A percentile compares a stretch with the other conserved stretches of the same genome.
Conservation (phyloP, 1,139 yeast species). For the Blastobotrys aristatus region DNA sequence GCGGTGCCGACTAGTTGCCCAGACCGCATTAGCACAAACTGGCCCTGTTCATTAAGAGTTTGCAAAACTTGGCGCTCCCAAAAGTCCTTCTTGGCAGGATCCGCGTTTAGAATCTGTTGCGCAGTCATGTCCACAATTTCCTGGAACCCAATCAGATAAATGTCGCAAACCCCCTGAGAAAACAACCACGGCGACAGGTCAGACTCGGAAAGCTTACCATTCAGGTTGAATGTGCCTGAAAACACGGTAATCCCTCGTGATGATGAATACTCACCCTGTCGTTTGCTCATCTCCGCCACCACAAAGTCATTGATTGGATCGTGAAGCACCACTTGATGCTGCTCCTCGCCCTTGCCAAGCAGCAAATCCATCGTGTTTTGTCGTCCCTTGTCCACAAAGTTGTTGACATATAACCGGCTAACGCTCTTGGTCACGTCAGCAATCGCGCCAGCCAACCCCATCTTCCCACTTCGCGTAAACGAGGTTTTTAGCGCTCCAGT, state of each 20-base stretch:
- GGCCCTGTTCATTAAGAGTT: slow-evolving; percentile 50
- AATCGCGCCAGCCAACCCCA: slow-evolving; percentile 93
- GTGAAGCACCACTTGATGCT: slow-evolving; percentile 65
- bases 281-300: slow-evolving; percentile 49
- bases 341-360: slow-evolving; percentile 73
- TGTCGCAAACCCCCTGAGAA: slow-evolving; percentile 58
- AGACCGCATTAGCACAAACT: slow-evolving; percentile 68
- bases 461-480: slow-evolving; percentile 88
- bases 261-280: slow-evolving; percentile 56
- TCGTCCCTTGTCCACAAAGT: slow-evolving; percentile 86
- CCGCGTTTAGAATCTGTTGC: slow-evolving; percentile 80
- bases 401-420: slow-evolving; percentile 90
- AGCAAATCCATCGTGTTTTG: slow-evolving; percentile 83
- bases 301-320: slow-evolving; percentile 90
- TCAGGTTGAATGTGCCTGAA: slow-evolving; percentile 84
- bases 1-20: slow-evolving; percentile 95
- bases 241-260: slow-evolving; percentile 57
- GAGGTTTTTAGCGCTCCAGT: slow-evolving; percentile 95
- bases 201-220: slow-evolving; percentile 54
- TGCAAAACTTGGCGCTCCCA: slow-evolving; percentile 74
- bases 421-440: slow-evolving; percentile 96
- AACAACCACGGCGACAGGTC: slow-evolving; percentile 79
- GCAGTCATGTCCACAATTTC: slow-evolving; percentile 91
- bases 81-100: slow-evolving; percentile 58
- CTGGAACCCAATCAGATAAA: slow-evolving; percentile 81